Percentiles rank a stretch among this genome's conserved stretches.
Evolutionary conservation across 2,329 filamentous ascomycete species (phyloP).

Genomic region (Sarocladium strictum): DNA sequence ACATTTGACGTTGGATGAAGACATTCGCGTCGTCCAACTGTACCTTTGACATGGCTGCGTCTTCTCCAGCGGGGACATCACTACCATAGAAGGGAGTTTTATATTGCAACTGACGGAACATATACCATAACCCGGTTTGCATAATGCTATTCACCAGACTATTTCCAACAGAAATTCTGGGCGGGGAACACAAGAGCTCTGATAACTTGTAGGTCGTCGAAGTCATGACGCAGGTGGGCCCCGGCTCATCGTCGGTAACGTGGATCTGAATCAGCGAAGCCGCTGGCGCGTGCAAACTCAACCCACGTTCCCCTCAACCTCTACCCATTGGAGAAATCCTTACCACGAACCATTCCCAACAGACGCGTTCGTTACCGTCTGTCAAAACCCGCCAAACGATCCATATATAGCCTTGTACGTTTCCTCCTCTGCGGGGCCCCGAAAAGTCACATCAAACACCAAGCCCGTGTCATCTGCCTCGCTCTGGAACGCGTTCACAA

Average conservation of each 20-base stretch:
- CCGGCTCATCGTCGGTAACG: constrained; percentile 3
- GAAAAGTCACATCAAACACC: too few species aligned
- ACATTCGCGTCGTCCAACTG: too few species aligned
- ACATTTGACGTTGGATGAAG: too few species aligned
- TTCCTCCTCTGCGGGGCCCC: neutral
- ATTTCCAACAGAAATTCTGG: neutral
- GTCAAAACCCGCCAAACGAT: neutral
- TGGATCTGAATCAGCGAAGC: neutral
- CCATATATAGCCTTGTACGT: neutral
- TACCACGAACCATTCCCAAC: neutral
- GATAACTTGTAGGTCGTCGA: neutral
- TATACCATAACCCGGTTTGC: too few species aligned
- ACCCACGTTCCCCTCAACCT: constrained; percentile 7
- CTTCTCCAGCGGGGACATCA: too few species aligned
- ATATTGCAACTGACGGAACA: too few species aligned
- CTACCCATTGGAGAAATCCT: constrained; percentile 8
- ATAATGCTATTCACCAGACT: too few species aligned
- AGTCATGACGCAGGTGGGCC: constrained; percentile 5
- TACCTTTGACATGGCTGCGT: too few species aligned
- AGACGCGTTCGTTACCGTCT: neutral
- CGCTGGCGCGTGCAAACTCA: constrained; percentile 5
- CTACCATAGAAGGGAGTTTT: too few species aligned
- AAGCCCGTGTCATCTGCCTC: too few species aligned
- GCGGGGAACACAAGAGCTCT: neutral
- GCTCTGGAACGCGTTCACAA: constrained; percentile 1